Conservation (phyloP, 768 basidiomycete species). For the Trametes gibbosa region DNA sequence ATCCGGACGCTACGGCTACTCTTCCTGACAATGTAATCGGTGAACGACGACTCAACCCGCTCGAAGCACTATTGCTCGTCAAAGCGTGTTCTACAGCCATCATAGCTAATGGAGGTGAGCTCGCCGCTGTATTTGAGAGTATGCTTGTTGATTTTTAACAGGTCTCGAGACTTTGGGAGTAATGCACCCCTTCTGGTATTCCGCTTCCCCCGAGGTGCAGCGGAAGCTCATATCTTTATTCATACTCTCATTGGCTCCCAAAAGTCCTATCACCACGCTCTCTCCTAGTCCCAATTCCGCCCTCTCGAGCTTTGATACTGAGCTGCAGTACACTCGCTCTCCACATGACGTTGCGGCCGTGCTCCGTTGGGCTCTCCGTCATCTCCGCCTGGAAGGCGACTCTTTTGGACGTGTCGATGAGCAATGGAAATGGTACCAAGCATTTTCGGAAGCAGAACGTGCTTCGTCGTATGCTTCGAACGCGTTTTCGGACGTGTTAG, state of each 20-base stretch:
- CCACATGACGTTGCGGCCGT: slow-evolving; percentile 80
- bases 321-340: slow-evolving; percentile 61
- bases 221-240: slow-evolving; percentile 68
- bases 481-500: slow-evolving; percentile 60
- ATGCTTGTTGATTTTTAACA: slow-evolving; percentile 29
- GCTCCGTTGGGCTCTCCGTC: slow-evolving; percentile 77
- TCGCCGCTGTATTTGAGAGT: slow-evolving; percentile 9
- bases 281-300: slow-evolving; percentile 49
- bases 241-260: slow-evolving; percentile 58
- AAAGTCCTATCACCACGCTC: slow-evolving; percentile 45
- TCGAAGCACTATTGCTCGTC: slow-evolving; percentile 62
- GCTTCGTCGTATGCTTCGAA: slow-evolving; percentile 55
- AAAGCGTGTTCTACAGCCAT: slow-evolving; percentile 70
- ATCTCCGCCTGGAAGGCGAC: slow-evolving; percentile 58
- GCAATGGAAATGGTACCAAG: slow-evolving; percentile 60
- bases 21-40: slow-evolving; percentile 56
- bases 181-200: slow-evolving; percentile 85
- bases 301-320: slow-evolving; percentile 56
- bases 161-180: slow-evolving; percentile 81
- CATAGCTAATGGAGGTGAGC: slow-evolving; percentile 52
- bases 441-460: slow-evolving; percentile 61
- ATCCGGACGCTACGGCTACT: slow-evolving; percentile 45
- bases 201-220: slow-evolving; percentile 69
- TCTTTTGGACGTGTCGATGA: slow-evolving; percentile 54
- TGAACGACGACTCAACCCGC: slow-evolving; percentile 54